Base-by-base conservation (phyloP, 2,329 filamentous ascomycete species). In the Teratosphaeria epicoccoides region DNA sequence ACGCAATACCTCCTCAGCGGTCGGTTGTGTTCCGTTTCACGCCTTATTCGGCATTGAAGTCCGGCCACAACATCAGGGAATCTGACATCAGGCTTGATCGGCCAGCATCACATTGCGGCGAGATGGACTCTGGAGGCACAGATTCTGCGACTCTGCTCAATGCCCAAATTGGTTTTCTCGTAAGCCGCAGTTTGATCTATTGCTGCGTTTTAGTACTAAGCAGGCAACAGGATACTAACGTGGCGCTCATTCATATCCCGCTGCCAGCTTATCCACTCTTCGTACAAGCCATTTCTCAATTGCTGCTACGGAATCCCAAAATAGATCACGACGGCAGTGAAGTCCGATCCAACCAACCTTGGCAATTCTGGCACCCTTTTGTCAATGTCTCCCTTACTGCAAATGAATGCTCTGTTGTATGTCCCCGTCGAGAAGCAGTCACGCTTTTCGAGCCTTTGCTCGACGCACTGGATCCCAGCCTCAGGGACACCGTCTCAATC, bases 311-410 rank as follows among this genome's bases (percentile, higher is more conserved):
- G 43, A 61, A 64, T 43, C 53, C 53, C 17, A 46, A 49, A 55
- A 77, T 67, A 49, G 63, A 71, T 43, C 66, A 68, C 50, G 68
- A 71, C 43, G 70, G 70, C 45, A 57, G 69, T 9, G 64, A 69
- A 28, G 61, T 64, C 11, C 51, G 63, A 52, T 58, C 61, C 12
- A 63, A 63, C 23, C 68, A 65, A 51, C 65, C 68, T 14, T 76
- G 71, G 76, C 71, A 70, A 14, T 73, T 67, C 56, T 74, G 75
- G 64, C 85, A 93, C 69, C 82, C 83, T 44, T 97, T 98, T 69
- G 79, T 96, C 67, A 97, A 97, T 68, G 83, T 98, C 60, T 94
- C 88, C 56, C 80, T 97, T 63, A 97, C 90, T 0, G 88, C 89
- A 0, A 80, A 95, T 51, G 93, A 96, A 70, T 95, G 88, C 71